Evolutionary conservation across 1,139 yeast genomes (phyloP).

Genomic region (Waltiozyma sp.): DNA sequence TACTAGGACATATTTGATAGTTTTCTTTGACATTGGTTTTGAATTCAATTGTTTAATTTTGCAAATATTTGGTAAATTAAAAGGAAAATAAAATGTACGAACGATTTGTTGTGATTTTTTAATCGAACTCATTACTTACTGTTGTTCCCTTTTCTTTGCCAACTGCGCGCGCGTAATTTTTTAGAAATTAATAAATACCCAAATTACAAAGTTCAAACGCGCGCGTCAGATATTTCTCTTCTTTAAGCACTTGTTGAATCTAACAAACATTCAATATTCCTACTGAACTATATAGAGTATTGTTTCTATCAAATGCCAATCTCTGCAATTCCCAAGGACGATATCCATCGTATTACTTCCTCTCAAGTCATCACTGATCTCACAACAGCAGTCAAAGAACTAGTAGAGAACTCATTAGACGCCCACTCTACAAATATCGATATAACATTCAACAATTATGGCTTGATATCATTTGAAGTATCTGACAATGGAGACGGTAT

Average conservation of each 20-base stretch:
- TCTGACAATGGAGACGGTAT: constrained; percentile 78
- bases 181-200: not conserved
- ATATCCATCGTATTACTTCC: constrained; percentile 67
- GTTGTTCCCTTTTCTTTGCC: too few species aligned
- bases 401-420: constrained; percentile 79
- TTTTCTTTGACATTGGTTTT: not conserved
- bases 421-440: constrained; percentile 63
- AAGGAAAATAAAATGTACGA: too few species aligned
- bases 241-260: too few species aligned
- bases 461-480: constrained; percentile 64
- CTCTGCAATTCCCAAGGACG: constrained; percentile 9
- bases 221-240: too few species aligned
- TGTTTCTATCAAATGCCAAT: not conserved
- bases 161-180: not conserved
- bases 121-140: too few species aligned
- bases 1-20: constrained; percentile 48
- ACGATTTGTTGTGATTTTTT: too few species aligned
- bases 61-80: too few species aligned
- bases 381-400: constrained; percentile 68
- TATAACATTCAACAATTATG: constrained; percentile 55
- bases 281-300: too few species aligned
- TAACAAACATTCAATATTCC: too few species aligned
- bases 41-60: too few species aligned
- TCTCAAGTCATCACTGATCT: constrained; percentile 88
- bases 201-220: too few species aligned